These are phyloP conservation scores for Anthracocystis setariae DNA, from an alignment of 1,284 basidiomycete genomes.

Conservation along the genomic window DNA sequence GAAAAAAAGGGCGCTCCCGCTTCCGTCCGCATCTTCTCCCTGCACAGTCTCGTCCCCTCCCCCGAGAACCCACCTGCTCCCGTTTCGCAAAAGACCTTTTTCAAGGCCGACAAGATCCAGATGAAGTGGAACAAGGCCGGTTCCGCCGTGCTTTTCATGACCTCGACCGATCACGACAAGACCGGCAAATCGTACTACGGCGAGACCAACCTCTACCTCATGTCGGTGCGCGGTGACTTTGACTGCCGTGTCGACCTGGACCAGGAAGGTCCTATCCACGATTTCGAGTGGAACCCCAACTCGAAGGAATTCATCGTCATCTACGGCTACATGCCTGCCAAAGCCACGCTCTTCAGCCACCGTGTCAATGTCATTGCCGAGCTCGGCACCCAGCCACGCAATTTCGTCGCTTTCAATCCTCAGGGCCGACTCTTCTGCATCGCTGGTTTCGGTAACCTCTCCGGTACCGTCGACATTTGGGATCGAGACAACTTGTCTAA, in stretches of 20 bases:
- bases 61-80: conserved; percentile 75
- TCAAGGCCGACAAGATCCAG: conserved; percentile 90
- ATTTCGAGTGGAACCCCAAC: conserved; percentile 96
- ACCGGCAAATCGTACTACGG: conserved; percentile 98
- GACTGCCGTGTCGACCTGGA: conserved; percentile 91
- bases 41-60: conserved; percentile 74
- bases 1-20: conserved; percentile 98
- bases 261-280: conserved; percentile 97
- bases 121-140: conserved; percentile 98
- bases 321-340: conserved; percentile 97
- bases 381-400: conserved; percentile 87
- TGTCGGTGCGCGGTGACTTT: conserved; percentile 93
- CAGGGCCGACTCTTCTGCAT: conserved; percentile 87
- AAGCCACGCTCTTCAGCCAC: conserved; percentile 88
- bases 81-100: conserved; percentile 82
- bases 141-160: conserved; percentile 77
- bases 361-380: conserved; percentile 88
- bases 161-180: conserved; percentile 95
- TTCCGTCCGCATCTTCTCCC: conserved; percentile 83
- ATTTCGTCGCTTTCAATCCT: conserved; percentile 93
- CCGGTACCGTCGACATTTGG: conserved; percentile 90
- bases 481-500: conserved; percentile 81
- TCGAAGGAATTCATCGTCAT: conserved; percentile 91
- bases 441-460: conserved; percentile 95
- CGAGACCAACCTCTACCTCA: conserved; percentile 92